phyloP scores from a whole-genome alignment of 176 grass and related monocot species.

The Carex cristatella region DNA sequence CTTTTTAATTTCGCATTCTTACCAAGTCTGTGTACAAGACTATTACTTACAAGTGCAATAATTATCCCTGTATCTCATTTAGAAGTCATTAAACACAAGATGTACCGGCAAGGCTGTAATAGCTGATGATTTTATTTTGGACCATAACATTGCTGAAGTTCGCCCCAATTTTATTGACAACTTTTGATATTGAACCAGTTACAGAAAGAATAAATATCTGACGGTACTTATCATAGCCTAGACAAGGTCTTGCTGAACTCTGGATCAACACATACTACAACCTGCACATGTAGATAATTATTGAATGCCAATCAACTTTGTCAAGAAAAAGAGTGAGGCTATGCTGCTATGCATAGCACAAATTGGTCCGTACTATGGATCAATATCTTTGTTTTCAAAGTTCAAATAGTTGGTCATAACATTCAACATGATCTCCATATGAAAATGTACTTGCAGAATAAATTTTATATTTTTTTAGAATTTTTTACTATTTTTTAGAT shows the following conservation, averaged over 20 bases:
- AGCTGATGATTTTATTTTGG: not conserved
- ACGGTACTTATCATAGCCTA: constrained; percentile 42
- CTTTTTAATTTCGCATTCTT: no score
- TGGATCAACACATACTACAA: constrained; percentile 74
- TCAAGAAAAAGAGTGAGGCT: not conserved
- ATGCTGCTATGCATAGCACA: no score
- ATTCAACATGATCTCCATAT: no score
- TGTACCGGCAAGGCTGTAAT: not conserved
- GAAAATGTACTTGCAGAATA: no score
- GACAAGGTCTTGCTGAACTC: constrained; percentile 39
- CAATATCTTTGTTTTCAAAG: no score
- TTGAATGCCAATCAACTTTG: not conserved
- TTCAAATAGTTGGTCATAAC: no score
- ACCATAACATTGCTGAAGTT: not conserved
- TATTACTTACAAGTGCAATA: not conserved
- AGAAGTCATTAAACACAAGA: not conserved
- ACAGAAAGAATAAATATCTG: not conserved
- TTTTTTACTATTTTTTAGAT: no score
- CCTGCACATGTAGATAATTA: constrained; percentile 35
- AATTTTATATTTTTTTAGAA: no score
- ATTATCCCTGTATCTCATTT: not conserved
- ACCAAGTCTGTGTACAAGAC: no score
- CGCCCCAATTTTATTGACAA: not conserved
- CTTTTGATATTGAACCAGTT: not conserved
- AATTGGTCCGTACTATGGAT: no score